Conservation (phyloP, 371 early-diverging fungal species). For the Mucor piriformis region DNA sequence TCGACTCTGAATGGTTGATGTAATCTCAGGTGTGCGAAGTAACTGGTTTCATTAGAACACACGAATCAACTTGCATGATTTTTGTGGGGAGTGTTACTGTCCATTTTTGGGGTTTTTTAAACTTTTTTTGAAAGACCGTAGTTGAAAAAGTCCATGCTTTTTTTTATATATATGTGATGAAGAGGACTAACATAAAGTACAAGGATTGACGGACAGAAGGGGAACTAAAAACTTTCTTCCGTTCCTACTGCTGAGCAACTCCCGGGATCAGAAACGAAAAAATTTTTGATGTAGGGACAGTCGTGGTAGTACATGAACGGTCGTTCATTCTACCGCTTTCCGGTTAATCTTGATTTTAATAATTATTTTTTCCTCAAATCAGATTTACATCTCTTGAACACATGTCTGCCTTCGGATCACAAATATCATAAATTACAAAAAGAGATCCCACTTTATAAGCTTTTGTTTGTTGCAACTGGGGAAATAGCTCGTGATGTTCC, state of each 20-base stretch:
- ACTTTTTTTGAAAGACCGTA: neutral
- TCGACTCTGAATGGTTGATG: conserved; percentile 3
- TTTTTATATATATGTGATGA: neutral
- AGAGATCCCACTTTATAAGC: too few relatives aligned
- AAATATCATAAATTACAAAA: neutral
- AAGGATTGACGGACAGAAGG: too few relatives aligned
- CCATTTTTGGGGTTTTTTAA: neutral
- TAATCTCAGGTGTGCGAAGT: neutral
- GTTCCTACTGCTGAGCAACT: too few relatives aligned
- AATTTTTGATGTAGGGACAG: neutral
- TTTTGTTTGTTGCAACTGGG: too few relatives aligned
- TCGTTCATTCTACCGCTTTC: neutral
- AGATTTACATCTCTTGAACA: neutral
- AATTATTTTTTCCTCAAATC: neutral
- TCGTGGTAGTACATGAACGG: neutral
- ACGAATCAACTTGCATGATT: conserved; percentile 15
- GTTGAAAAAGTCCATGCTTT: neutral
- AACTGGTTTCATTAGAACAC: neutral
- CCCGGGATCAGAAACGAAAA: neutral
- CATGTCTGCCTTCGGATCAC: neutral
- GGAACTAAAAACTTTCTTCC: too few relatives aligned
- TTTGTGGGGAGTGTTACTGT: conserved; percentile 9
- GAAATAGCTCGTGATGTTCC: neutral
- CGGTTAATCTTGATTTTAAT: conserved; percentile 2
- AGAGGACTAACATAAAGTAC: too few relatives aligned